These are phyloP conservation scores for Leptographium lundbergii DNA, from an alignment of 2,329 filamentous ascomycete genomes.

Conservation along the genomic window DNA sequence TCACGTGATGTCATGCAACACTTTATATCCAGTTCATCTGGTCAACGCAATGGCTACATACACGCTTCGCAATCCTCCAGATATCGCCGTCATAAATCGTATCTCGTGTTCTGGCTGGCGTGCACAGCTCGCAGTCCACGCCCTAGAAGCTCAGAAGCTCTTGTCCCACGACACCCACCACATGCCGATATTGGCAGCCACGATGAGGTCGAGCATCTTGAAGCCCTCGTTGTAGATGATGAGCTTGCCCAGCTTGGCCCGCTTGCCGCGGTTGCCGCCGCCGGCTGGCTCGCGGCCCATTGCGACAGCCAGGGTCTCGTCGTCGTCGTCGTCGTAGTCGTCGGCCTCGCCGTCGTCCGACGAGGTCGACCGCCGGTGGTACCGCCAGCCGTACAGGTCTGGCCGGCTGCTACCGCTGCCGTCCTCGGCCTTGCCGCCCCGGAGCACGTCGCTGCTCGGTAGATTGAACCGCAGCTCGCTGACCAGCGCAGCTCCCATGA, in stretches of 20 bases:
- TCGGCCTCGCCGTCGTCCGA: conserved; percentile 20
- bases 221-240: conserved; percentile 81
- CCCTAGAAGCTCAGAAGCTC: conserved; percentile 27
- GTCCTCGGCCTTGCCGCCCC: neutral
- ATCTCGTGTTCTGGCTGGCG: neutral
- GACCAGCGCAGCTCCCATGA: conserved; percentile 35
- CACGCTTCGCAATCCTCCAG: neutral
- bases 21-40: too few species aligned
- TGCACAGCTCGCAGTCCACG: too few species aligned
- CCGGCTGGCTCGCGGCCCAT: conserved; percentile 75
- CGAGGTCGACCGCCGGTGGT: conserved; percentile 7
- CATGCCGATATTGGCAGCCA: conserved; percentile 80
- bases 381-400: conserved; percentile 22
- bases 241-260: conserved; percentile 87
- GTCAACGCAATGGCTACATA: too few species aligned
- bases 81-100: neutral
- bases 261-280: conserved; percentile 71
- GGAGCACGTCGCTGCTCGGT: conserved; percentile 43
- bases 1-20: too few species aligned
- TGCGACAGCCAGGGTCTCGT: conserved; percentile 35
- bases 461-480: conserved; percentile 89
- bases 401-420: neutral
- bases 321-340: conserved; percentile 17
- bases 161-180: conserved; percentile 86
- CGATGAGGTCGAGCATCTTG: conserved; percentile 89